These are phyloP conservation scores for Salix dunnii DNA, from an alignment of 345 rosid genomes.

Conservation along the genomic window DNA sequence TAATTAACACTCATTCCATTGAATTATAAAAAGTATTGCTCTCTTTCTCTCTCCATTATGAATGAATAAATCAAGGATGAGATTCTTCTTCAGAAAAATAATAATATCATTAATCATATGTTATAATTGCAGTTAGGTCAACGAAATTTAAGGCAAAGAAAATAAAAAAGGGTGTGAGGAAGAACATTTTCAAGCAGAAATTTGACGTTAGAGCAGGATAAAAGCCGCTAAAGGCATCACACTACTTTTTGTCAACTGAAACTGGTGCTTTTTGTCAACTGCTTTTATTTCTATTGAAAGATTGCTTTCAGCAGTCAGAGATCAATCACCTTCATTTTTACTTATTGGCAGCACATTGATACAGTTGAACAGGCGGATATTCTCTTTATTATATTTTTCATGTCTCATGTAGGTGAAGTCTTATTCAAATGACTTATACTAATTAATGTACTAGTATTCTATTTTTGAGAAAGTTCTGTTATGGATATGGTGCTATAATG, in stretches of 20 bases:
- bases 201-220: conserved; percentile 37
- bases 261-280: conserved; percentile 41
- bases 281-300: conserved; percentile 33
- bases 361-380: conserved; percentile 33
- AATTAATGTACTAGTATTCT: too few species aligned
- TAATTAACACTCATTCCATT: background rate
- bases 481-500: background rate
- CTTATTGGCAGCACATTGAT: conserved; percentile 18
- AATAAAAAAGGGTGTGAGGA: conserved; percentile 37
- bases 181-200: conserved; percentile 38
- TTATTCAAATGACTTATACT: background rate
- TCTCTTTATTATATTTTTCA: background rate
- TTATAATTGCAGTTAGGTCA: conserved; percentile 25
- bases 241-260: conserved; percentile 41
- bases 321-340: conserved; percentile 22
- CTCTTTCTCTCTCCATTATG: background rate
- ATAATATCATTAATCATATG: background rate
- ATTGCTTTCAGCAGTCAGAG: conserved; percentile 38
- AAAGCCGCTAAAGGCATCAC: conserved; percentile 42
- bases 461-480: too few species aligned
- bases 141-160: conserved; percentile 43
- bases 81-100: background rate
- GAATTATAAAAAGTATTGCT: background rate
- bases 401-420: background rate
- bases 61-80: background rate